These are phyloP conservation scores for Castanea sativa DNA, from an alignment of 306 rosid genomes.

Conservation along the genomic window DNA sequence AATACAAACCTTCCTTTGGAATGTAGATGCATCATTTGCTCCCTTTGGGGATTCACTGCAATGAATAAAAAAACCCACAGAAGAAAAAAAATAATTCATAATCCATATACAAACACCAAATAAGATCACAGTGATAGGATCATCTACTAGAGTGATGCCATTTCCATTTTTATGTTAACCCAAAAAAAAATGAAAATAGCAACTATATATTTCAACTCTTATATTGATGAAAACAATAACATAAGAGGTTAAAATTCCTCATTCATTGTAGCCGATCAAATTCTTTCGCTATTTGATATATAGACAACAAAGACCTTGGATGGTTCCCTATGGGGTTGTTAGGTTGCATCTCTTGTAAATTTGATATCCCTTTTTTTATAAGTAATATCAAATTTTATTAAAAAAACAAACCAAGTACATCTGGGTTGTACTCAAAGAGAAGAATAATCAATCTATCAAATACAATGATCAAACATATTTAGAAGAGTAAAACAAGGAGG, in stretches of 20 bases:
- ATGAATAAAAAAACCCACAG: constrained; percentile 7
- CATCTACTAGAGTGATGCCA: background rate
- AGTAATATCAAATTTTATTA: too few species aligned
- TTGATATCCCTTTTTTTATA: background rate
- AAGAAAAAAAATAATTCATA: background rate
- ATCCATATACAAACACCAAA: background rate
- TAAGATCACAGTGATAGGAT: background rate
- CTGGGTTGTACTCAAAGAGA: too few species aligned
- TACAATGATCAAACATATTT: too few species aligned
- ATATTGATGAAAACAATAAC: too few species aligned
- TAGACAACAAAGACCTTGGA: background rate
- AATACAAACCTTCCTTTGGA: constrained; percentile 82
- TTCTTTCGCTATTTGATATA: background rate
- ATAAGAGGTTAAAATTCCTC: background rate
- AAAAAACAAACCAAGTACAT: too few species aligned
- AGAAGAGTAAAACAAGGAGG: too few species aligned
- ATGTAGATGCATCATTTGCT: constrained; percentile 92
- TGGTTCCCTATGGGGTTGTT: background rate
- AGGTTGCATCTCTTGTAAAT: background rate
- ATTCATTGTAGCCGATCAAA: background rate
- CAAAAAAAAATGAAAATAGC: too few species aligned
- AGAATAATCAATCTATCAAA: too few species aligned
- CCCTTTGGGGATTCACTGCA: constrained; percentile 97
- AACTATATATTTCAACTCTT: too few species aligned
- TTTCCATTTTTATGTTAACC: too few species aligned